Evolutionary conservation across 164 flowering plant genomes (phyloP), one percentile per base, ranked within the genome.

Genomic region (Liquidambar formosana): DNA sequence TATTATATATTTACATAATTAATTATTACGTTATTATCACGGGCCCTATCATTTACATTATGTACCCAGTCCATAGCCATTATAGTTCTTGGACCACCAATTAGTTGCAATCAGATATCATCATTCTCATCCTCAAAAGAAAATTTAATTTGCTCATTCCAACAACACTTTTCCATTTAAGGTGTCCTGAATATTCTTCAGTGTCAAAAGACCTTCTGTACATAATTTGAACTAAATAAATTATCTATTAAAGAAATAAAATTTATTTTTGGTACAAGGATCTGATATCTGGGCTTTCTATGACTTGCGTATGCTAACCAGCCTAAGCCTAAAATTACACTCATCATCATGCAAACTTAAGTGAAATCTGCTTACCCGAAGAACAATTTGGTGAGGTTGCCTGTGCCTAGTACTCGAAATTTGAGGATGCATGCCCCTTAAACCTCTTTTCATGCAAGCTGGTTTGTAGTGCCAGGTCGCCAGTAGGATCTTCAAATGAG

Each of bases 301-400:
- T 66, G 66, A 72, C 71, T 72, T 66, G 61, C 63, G 56, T 57
- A 8, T 8, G 5, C 46, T 53, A 58, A 28, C 59, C 13, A n/a
- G n/a, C n/a, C n/a, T 44, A 45, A 60, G 19, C 62, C 57, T 26
- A 33, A 3, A 58, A 2, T 26, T 48, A 3, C 33, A 15, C 46
- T 33, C 41, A 33, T 33, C 41, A 18, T 18, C 25, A 18, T 26
- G 9, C 65, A 66, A 66, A 72, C 59, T 59, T n/a, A 26, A 3
- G 38, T 18, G 28, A 54, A 56, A n/a, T 65, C 64, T 13, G 27
- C 48, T 59, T 28, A 49, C 65, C 22, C 19, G 12, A 23, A 45
- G 65, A 11, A 63, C 38, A 22, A 23, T 46, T 38, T 46, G 53
- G 10, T 26, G 13, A 5, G 12, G 26, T 46, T n/a, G 49, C n/a